Base-by-base conservation (phyloP, 2,329 filamentous ascomycete genomes). In the Calcarisporium arbuscula region DNA sequence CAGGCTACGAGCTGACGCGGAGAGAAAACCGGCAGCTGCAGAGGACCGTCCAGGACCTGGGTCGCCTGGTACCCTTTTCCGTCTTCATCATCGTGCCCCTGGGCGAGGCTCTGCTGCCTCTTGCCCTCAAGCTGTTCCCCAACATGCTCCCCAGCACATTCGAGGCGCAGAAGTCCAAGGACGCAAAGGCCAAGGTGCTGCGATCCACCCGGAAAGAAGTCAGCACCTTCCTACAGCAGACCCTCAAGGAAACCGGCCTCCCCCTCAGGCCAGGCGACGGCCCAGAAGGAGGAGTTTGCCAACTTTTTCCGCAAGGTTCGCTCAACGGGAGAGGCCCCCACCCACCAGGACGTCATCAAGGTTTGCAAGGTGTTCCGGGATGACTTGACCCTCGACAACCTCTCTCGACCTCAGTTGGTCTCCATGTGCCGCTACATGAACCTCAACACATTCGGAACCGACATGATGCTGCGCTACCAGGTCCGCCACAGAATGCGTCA, bases 331-430 rank as follows among this genome's bases (percentile, higher is more conserved):
- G 90, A 96, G 67, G 73, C 82, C 29, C 92, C 92, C 1, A 92
- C 85, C 5, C 76, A 80, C 35, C 76, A 89, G 46, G 92, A 98
- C 56, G 87, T 98, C 44, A 94, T 98, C 70, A 95, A 92, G 65
- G 90, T 98, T 44, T 96, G 92, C 79, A 94, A 95, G 72, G 84
- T 94, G 45, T 98, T 98, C 77, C 94, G 92, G 61, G 92, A 98
- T 57, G 92, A 98, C 60, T 59, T 98, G 51, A 98, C 92, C 1
- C 73, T 98, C 20, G 92, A 98, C 77, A 98, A 98, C 64, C 68
- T 98, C 46, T 95, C 89, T 14, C 77, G 92, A 43, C 92, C 92
- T 12, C 92, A 98, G 64, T 71, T 98, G 33, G 90, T 98, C 19
- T 94, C 85, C 36, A 98, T 96, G 75, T 96, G 92, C 72, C 83